Evolutionary conservation across 2,329 filamentous ascomycete genomes (phyloP), one percentile per base, ranked within the genome.

Genomic region (Aureobasidium sp.): DNA sequence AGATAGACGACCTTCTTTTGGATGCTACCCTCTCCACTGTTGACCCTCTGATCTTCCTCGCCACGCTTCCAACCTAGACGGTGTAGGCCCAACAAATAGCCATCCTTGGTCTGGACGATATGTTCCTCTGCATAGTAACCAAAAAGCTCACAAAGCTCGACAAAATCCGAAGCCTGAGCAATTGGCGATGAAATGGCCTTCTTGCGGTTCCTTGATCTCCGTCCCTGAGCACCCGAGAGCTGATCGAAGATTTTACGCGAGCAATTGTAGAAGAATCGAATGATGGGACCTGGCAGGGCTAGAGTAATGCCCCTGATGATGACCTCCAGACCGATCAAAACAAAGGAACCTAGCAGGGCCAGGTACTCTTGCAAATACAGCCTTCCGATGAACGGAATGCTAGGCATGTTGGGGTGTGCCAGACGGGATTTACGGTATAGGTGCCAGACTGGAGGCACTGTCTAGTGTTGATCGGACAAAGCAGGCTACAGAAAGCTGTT

Each of bases 101-200:
- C 94, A 78, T 99, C 94, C 64, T 85, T 86, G 2, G 94, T 99
- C 75, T 96, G 92, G 12, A 96, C 89, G 54, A 99, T 87, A 73
- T 99, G 94, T 76, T 99, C 94, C 73, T 99, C 94, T 6, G 93
- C 90, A 68, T 90, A 88, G 75, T 97, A 97, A 50, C 92, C 93
- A 74, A 87, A 96, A 14, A 96, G 78, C 42, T 86, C 87, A 75
- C 93, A 97, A n/a, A 99, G 83, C 71, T 97, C 93, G 49, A 91
- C 85, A 73, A 99, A 97, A 71, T 97, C 94, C 64, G 89, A 85
- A 5, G 93, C 91, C 71, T 94, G 87, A 61, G 91, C 88, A 62
- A 99, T 86, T 9, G 86, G 85, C 40, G 66, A 69, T 12, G 70
- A 71, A 29, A 74, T 70, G 44, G 64, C 64, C 71, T 88, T 88